Percentiles rank a stretch among this genome's conserved stretches.
Evolutionary conservation across 768 basidiomycete species (phyloP).

Genomic region (Suillus discolor): DNA sequence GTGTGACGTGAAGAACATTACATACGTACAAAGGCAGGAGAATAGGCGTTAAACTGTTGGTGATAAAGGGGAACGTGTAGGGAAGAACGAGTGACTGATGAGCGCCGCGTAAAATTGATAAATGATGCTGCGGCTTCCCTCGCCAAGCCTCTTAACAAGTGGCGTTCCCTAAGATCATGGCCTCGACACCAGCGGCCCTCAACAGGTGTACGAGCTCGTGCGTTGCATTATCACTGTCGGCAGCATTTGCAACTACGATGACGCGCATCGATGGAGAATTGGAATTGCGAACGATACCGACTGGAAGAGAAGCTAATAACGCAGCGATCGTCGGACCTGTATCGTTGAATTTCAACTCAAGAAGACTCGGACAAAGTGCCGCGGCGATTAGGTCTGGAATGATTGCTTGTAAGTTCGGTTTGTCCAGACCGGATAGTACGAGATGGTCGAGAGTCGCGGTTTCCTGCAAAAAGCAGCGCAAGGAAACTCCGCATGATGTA

Average conservation of each 20-base stretch:
- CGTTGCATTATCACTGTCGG: neutral
- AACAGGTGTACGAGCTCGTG: neutral
- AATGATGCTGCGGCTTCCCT: neutral
- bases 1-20: no score
- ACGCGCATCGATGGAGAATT: neutral
- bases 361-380: neutral
- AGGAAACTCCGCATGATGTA: slow-evolving; percentile 10
- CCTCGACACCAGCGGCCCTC: neutral
- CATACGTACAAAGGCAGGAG: neutral
- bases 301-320: neutral
- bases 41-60: neutral
- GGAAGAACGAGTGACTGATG: slow-evolving; percentile 2
- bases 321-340: neutral
- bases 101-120: neutral
- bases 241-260: neutral
- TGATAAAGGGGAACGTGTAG: neutral
- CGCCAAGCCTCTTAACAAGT: neutral
- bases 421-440: neutral
- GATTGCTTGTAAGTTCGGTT: neutral
- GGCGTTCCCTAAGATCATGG: neutral
- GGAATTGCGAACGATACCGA: neutral
- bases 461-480: slow-evolving; percentile 9
- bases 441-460: slow-evolving; percentile 6
- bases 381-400: neutral
- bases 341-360: neutral